Evolutionary conservation across 805 yeast genomes (phyloP), one percentile per base, ranked within the genome.

Genomic region (Suhomyces pyralidae): DNA sequence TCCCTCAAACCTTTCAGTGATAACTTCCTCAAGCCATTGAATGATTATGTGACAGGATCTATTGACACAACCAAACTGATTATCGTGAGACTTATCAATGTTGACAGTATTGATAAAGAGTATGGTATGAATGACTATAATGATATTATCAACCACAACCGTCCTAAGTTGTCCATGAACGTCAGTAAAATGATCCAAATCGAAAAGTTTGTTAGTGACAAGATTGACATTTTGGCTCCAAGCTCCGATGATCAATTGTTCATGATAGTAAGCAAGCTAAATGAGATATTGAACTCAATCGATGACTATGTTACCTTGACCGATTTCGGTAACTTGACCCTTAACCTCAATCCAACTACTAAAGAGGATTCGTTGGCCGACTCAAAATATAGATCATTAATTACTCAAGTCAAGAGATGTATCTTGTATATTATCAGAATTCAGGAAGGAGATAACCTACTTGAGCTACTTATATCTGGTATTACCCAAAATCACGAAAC

Each of bases 341-440:
- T 89, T 49, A 81, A 78, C 50, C 71, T 89, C 56, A 85, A 85
- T 63, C 80, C 81, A 3, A 67, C 76, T 5, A 68, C 79, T 0
- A 74, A 74, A 55, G 78, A 79, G 48, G 76, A 72, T 22, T 72
- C 79, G 6, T 59, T 78, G 19, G 74, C 74, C 5, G 89, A 86
- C 49, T 79, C 84, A 1, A 85, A 83, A 61, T 68, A 79, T 38
- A 80, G 80, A 49, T 73, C 86, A 5, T 69, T 89, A 28, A 73
- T 86, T 61, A 79, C 90, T 50, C 91, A 90, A 62, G 90, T 88
- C 0, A 93, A 93, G 66, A 76, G 96, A 56, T 86, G 91, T 58
- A 71, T 92, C n/a, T 70, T 87, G 14, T 90, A 90, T 63, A 83
- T 93, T 61, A 82, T 92, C 56, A 84, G 91, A 58, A 88, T 94